These are phyloP conservation scores for Penicillium thymicola DNA, from an alignment of 2,329 filamentous ascomycete species.

Conservation along the genomic window DNA sequence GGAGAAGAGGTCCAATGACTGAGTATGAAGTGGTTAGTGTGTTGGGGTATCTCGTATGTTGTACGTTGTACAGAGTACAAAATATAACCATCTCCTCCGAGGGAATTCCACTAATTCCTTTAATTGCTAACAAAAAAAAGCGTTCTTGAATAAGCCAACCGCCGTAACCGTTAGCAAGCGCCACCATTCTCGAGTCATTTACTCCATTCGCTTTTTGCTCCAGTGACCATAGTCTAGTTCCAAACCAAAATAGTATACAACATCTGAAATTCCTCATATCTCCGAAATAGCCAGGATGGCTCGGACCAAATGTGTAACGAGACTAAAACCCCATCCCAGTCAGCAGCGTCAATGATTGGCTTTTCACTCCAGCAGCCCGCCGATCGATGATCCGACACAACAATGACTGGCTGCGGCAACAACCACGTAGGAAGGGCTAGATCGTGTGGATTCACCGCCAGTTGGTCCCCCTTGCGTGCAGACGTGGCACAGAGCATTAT, in stretches of 20 bases:
- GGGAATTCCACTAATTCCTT: not conserved
- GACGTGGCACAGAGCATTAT: slow-evolving; percentile 18
- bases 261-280: slow-evolving; percentile 1
- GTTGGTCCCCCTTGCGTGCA: slow-evolving; percentile 24
- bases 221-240: not conserved
- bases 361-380: slow-evolving; percentile 18
- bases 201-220: not conserved
- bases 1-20: not conserved
- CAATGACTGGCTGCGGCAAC: slow-evolving; percentile 23
- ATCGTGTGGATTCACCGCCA: slow-evolving; percentile 28
- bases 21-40: not conserved
- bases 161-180: slow-evolving; percentile 5
- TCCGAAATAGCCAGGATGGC: slow-evolving; percentile 15
- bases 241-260: not conserved
- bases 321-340: slow-evolving; percentile 5
- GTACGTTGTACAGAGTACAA: not conserved
- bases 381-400: slow-evolving; percentile 27
- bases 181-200: slow-evolving; percentile 5
- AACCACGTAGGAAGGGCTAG: slow-evolving; percentile 26
- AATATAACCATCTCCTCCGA: not conserved
- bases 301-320: slow-evolving; percentile 24
- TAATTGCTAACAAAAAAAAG: too few species aligned
- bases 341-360: slow-evolving; percentile 3
- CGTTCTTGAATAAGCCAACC: not conserved
- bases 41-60: not conserved